Conservation (phyloP, 192 early-diverging fungal genomes). For the Gonapodya prolifera region DNA sequence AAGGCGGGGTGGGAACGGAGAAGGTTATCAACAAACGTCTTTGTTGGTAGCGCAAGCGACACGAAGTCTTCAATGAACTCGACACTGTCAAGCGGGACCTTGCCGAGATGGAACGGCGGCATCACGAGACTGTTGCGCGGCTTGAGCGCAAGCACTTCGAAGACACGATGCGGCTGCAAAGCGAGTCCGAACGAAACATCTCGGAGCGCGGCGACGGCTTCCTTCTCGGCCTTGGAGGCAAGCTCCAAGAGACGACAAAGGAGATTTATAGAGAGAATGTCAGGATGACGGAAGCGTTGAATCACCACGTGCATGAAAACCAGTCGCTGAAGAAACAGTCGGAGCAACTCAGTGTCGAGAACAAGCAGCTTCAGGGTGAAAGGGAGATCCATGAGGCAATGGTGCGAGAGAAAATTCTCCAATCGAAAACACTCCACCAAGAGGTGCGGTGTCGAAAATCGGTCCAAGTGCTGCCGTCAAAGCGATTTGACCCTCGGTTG, state of each 20-base stretch:
- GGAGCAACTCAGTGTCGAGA: constrained; percentile 17
- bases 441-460: not conserved
- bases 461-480: constrained; percentile 6
- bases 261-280: constrained; percentile 51
- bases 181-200: constrained; percentile 47
- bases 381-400: constrained; percentile 48
- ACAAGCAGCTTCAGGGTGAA: constrained; percentile 35
- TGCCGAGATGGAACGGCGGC: constrained; percentile 37
- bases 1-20: no score
- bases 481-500: constrained; percentile 1
- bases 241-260: constrained; percentile 45
- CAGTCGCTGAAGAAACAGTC: constrained; percentile 37
- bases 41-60: constrained; percentile 34
- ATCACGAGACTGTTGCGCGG: constrained; percentile 37
- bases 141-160: constrained; percentile 57
- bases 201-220: constrained; percentile 44
- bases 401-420: constrained; percentile 48
- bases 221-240: constrained; percentile 41
- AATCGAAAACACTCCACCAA: constrained; percentile 33
- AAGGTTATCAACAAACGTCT: no score
- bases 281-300: constrained; percentile 41
- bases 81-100: constrained; percentile 38
- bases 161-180: constrained; percentile 50
- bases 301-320: constrained; percentile 39
- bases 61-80: constrained; percentile 43